Conservation (phyloP, 305 asterid species). For the Andrographis paniculata region DNA sequence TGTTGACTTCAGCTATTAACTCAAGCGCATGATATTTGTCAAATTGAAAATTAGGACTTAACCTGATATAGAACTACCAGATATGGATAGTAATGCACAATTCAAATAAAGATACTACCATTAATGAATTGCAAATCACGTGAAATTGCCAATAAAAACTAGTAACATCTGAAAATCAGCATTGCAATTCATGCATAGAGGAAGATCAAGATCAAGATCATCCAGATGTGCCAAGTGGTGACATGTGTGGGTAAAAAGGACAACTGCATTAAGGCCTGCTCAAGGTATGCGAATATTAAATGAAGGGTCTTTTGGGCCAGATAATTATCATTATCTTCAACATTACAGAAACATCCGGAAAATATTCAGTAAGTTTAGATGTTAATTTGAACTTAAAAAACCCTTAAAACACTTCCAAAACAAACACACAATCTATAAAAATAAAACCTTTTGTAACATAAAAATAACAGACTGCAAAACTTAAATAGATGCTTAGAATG, state of each 20-base stretch:
- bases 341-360: too few species aligned
- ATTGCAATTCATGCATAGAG: background rate
- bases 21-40: constrained; percentile 20
- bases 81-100: constrained; percentile 5
- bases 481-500: too few species aligned
- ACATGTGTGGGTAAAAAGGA: background rate
- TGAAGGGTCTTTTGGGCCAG: too few species aligned
- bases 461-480: too few species aligned
- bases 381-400: too few species aligned
- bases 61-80: constrained; percentile 9
- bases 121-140: background rate
- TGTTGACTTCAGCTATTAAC: constrained; percentile 67
- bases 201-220: background rate
- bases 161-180: constrained; percentile 4
- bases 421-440: too few species aligned
- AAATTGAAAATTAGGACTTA: constrained; percentile 9
- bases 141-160: constrained; percentile 6
- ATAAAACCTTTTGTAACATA: too few species aligned
- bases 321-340: too few species aligned
- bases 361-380: too few species aligned
- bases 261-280: background rate
- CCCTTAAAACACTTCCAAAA: too few species aligned
- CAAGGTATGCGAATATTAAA: background rate
- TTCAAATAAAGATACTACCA: constrained; percentile 7
- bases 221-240: background rate